Percentiles rank a stretch among this genome's conserved stretches.
Conservation (phyloP, 2,329 filamentous ascomycete genomes). For the Fusarium tanahbumbuense region DNA sequence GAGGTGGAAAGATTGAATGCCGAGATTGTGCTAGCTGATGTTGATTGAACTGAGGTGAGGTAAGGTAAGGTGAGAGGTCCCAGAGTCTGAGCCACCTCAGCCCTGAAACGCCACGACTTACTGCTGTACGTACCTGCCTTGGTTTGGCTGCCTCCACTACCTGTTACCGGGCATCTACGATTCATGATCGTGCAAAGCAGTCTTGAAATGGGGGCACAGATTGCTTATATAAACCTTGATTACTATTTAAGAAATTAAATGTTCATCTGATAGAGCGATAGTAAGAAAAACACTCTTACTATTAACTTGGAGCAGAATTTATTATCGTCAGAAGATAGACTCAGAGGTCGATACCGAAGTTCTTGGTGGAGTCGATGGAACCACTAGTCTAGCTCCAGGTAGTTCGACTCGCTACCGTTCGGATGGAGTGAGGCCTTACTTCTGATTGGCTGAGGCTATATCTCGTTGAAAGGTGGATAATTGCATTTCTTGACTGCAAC, state of each 20-base stretch:
- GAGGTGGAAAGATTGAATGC: conserved; percentile 1
- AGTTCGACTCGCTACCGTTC: not conserved
- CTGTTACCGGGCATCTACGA: not conserved
- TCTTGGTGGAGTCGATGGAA: not conserved
- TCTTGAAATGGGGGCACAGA: not conserved
- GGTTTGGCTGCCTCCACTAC: not conserved
- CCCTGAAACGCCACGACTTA: conserved; percentile 10
- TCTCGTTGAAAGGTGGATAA: not conserved
- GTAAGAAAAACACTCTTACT: not conserved
- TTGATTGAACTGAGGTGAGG: conserved; percentile 3
- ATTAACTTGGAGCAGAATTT: not conserved
- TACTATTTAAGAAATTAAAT: not conserved
- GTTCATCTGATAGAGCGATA: not conserved
- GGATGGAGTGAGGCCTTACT: not conserved
- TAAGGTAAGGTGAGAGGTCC: conserved; percentile 27
- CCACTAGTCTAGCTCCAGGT: not conserved
- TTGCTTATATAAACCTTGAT: not conserved
- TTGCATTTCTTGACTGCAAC: not conserved
- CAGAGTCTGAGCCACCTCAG: conserved; percentile 44
- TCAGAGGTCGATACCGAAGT: not conserved
- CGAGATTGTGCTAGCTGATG: conserved; percentile 32
- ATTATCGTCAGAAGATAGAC: not conserved
- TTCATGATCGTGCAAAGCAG: not conserved
- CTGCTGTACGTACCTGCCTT: conserved; percentile 1
- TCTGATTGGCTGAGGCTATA: not conserved